Evolutionary conservation across 768 basidiomycete species (phyloP).

Genomic region (Suillus subalutaceus): DNA sequence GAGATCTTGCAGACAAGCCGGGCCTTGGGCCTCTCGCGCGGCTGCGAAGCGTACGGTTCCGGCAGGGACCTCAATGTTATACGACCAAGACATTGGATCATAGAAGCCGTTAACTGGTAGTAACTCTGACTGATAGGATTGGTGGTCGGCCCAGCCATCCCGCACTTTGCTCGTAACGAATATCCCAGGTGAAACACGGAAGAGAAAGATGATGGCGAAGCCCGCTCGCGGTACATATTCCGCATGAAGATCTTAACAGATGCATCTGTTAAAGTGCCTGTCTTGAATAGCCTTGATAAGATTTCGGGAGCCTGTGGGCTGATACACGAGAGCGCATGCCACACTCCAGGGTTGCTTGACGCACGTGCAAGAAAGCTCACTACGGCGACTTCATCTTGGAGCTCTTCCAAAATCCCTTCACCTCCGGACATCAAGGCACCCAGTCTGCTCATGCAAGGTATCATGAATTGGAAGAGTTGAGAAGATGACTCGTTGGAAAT

Average conservation of each 20-base stretch:
- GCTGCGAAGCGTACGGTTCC: slow-evolving; percentile 1
- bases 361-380: slow-evolving; percentile 3
- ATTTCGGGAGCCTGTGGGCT: not conserved
- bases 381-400: slow-evolving; percentile 4
- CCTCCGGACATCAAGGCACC: not conserved
- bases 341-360: not conserved
- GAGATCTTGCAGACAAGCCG: slow-evolving; percentile 9
- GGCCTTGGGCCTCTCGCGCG: slow-evolving; percentile 7
- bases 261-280: not conserved
- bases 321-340: not conserved
- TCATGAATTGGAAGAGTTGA: slow-evolving; percentile 25
- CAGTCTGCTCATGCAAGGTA: slow-evolving; percentile 24
- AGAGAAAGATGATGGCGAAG: not conserved
- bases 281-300: not conserved
- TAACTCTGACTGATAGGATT: not conserved
- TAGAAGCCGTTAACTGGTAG: not conserved
- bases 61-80: slow-evolving; percentile 6
- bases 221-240: slow-evolving; percentile 29
- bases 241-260: slow-evolving; percentile 33
- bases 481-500: not conserved
- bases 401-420: not conserved
- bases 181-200: not conserved
- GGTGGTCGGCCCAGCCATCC: not conserved
- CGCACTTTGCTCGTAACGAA: not conserved
- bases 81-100: not conserved